Conservation (phyloP, 2,329 filamentous ascomycete genomes). For the Bertia moriformis region DNA sequence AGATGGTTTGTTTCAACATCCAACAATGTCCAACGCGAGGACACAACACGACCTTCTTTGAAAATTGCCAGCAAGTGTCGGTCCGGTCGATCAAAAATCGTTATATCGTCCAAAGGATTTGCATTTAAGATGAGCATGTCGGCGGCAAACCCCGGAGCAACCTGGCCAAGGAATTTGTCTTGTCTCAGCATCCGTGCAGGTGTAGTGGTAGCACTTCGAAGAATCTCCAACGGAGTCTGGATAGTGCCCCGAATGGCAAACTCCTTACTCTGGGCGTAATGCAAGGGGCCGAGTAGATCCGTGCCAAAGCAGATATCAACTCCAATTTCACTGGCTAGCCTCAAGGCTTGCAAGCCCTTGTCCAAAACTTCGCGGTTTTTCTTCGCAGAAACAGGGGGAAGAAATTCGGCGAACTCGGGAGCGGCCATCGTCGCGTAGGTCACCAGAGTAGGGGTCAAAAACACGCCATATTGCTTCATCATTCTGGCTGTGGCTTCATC, state of each 20-base stretch:
- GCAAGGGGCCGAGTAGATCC: slow-evolving; percentile 34
- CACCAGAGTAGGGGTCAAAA: slow-evolving; percentile 36
- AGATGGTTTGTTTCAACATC: too few species aligned
- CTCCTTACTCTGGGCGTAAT: slow-evolving; percentile 29
- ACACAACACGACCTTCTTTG: slow-evolving; percentile 31
- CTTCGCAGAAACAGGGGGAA: slow-evolving; percentile 23
- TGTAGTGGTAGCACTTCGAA: slow-evolving; percentile 34
- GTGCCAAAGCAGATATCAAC: slow-evolving; percentile 40
- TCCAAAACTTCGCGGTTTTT: slow-evolving; percentile 35
- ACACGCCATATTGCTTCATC: slow-evolving; percentile 31
- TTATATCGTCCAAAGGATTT: slow-evolving; percentile 36
- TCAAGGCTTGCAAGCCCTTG: slow-evolving; percentile 26
- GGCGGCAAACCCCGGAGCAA: slow-evolving; percentile 29
- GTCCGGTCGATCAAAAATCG: slow-evolving; percentile 28
- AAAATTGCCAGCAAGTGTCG: slow-evolving; percentile 28
- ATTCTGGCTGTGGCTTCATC: slow-evolving; percentile 25
- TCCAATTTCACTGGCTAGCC: slow-evolving; percentile 32
- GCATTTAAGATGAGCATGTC: slow-evolving; percentile 31
- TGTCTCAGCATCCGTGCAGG: slow-evolving; percentile 27
- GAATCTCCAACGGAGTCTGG: slow-evolving; percentile 23
- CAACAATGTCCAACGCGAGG: too few species aligned
- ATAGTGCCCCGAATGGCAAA: slow-evolving; percentile 28
- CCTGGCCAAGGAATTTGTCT: slow-evolving; percentile 27
- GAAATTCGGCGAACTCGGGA: slow-evolving; percentile 23
- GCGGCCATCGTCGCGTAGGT: slow-evolving; percentile 33